Percentiles rank a stretch among this genome's conserved stretches.
Conservation (phyloP, 2,329 filamentous ascomycete genomes). For the Aureobasidium leucospermi region DNA sequence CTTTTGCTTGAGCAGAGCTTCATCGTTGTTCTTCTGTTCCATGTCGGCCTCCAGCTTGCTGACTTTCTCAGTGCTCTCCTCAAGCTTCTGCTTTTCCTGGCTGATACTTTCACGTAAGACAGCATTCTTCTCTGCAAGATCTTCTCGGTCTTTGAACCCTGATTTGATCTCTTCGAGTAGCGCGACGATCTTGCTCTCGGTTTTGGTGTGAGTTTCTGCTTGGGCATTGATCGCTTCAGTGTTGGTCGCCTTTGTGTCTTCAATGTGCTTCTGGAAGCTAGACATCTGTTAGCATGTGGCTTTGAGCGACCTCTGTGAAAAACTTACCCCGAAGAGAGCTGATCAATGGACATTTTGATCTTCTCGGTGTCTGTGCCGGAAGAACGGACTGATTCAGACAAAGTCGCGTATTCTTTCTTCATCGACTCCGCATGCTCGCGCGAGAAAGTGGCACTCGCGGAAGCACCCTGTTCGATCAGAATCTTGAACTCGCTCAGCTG, state of each 20-base stretch:
- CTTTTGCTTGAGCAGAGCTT: background rate
- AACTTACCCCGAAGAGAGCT: background rate
- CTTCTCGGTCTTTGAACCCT: background rate
- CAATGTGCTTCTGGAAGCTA: background rate
- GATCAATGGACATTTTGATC: background rate
- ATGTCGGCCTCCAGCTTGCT: background rate
- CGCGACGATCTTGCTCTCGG: background rate
- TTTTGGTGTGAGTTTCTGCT: background rate
- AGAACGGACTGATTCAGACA: background rate
- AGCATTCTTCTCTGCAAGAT: background rate
- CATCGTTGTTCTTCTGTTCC: background rate
- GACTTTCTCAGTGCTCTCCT: background rate
- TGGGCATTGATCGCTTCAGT: background rate
- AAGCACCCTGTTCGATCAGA: background rate
- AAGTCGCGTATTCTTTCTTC: background rate
- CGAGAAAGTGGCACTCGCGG: background rate
- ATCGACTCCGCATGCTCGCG: background rate
- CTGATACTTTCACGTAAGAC: background rate
- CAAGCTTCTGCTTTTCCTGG: background rate
- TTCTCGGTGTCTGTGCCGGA: background rate
- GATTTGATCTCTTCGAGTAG: background rate
- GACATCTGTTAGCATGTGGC: background rate
- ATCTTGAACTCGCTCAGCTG: background rate
- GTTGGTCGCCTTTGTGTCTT: background rate
- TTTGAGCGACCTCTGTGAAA: background rate